Evolutionary conservation across 129 eudicot species (phyloP), one percentile per base, ranked within the genome.

Genomic region (Saussurea involucrata): DNA sequence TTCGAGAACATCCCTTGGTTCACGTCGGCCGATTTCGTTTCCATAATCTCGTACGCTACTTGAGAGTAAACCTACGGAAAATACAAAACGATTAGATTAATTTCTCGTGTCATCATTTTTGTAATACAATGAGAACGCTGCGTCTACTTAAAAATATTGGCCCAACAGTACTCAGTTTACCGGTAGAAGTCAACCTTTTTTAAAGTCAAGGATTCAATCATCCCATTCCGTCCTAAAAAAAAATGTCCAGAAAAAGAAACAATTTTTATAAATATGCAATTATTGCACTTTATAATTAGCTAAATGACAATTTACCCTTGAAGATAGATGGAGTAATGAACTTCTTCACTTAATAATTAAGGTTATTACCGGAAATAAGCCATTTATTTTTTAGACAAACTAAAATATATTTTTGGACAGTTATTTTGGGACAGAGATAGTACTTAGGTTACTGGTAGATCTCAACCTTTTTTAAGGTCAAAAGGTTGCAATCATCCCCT

Each of bases 11-110:
- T 65, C 76, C 96, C 97, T 83, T 90, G 82, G 24, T 78, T 95
- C 79, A 82, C 89, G 71, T 92, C 97, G 2, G 99, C 99, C 0
- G 97, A 91, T 67, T 86, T 89, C 66, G 89, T 92, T 78, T 95
- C 97, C 96, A 95, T 89, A 9, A 95, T 88, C 87, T 95, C 99
- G n/a, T 86, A 95, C 1, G 97, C 97, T 55, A 95, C 99, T 90
- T 95, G 99, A 46, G 99, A 92, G 61, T 95, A 95, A 24, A 95
- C 94, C 98, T 95, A 10, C 49, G 15, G 2, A 10, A 40, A 37
- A 37, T 37, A 37, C 0, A 9, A 37, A 37, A 10, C 15, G 46
- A 37, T 37, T 37, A 37, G 46, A 2, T 37, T 37, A 37, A 37
- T 37, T 37, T 46, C 4, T 44, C 18, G 57, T n/a, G n/a, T 44